Base-by-base conservation (phyloP, 805 yeast species). In the Sugiyamaella marilandica region DNA sequence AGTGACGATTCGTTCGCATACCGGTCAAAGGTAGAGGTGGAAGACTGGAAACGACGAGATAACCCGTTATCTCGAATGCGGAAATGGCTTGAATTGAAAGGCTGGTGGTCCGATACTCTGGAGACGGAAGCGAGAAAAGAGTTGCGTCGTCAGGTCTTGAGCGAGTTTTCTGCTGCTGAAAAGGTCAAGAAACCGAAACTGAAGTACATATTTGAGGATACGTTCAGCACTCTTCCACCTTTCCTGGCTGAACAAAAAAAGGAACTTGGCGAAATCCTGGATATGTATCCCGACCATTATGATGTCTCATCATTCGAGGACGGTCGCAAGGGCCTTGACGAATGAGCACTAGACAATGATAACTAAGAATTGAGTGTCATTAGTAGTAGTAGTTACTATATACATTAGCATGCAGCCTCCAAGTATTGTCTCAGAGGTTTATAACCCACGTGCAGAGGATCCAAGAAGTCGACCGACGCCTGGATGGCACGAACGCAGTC, bases 1-100 rank as follows among this genome's bases (percentile, higher is more conserved):
- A 59, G 65, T 5, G 71, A 67, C 46, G 71, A 67, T 56, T 65
- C 70, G 34, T 67, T 64, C 55, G 70, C 71, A 2, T 67, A 67
- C 51, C 59, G 71, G 16, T 62, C 68, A 13, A 52, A 59, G 50
- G 49, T 56, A 10, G 71, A 67, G 41, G 70, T 67, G 5, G 70
- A 66, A 41, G 60, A 65, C 48, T 67, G 71, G 71, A 59, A 62
- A 50, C 61, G 65, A 11, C 54, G 62, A 11, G 70, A 67, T 54
- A 66, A 65, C 52, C 71, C 71, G 18, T 55, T 67, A 16, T 46
- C 65, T 5, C 57, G 71, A 31, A 55, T 67, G 56, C 59, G 70
- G 32, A 65, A 65, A 55, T 67, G 66, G 64, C 46, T 67, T 51
- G 66, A 65, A 50, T 35, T 31, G 41, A 52, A 54, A 37, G 50